A percentile compares a stretch with the other conserved stretches of the same genome.
These are phyloP conservation scores for Dalbergia oliveri DNA, from an alignment of 306 rosid species.

Conservation along the genomic window DNA sequence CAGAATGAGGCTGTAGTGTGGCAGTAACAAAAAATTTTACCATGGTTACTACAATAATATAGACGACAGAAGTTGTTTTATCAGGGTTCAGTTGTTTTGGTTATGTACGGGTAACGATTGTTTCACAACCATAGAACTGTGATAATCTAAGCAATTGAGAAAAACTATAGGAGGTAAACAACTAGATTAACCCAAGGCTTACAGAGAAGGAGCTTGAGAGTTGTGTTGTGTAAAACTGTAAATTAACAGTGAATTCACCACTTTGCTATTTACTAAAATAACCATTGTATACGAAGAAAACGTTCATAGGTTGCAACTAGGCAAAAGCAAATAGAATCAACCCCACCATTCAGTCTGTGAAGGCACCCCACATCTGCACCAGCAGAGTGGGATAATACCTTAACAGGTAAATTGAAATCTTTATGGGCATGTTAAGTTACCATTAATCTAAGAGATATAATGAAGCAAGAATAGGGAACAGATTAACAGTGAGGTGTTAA, in stretches of 20 bases:
- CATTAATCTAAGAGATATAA: not conserved
- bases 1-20: not conserved
- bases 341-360: slow-evolving; percentile 2
- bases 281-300: not conserved
- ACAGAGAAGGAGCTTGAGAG: not conserved
- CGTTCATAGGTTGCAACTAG: not conserved
- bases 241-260: not conserved
- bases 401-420: not conserved
- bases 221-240: not conserved
- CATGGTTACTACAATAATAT: not conserved
- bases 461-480: not conserved
- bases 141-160: not conserved
- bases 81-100: not conserved
- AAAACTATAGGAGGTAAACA: too few relatives aligned
- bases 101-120: not conserved
- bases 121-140: not conserved
- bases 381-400: not conserved
- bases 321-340: not conserved
- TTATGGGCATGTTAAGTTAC: too few relatives aligned
- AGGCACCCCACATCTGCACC: not conserved
- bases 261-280: not conserved
- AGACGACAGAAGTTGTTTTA: not conserved
- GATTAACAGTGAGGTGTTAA: slow-evolving; percentile 23
- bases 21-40: slow-evolving; percentile 2
- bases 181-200: not conserved